phyloP scores from a whole-genome alignment of 1,284 basidiomycete species.

The Porogramme epimiltina region DNA sequence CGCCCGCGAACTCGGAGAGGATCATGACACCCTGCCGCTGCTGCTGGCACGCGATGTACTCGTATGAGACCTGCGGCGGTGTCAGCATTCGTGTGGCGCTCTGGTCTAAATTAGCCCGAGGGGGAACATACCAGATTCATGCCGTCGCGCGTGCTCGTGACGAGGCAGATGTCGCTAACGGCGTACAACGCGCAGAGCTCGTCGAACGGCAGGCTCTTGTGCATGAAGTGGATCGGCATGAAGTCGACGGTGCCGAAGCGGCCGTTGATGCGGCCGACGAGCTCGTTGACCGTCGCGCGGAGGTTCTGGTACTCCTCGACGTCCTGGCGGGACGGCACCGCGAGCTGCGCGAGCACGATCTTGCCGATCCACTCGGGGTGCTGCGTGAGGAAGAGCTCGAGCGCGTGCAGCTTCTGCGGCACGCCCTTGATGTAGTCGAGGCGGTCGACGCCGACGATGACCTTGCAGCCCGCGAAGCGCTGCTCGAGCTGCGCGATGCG shows the following conservation, averaged over 20 bases:
- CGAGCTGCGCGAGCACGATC: conserved; percentile 95
- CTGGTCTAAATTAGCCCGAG: neutral
- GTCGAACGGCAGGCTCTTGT: conserved; percentile 91
- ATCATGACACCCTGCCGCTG: conserved; percentile 95
- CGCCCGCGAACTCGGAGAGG: conserved; percentile 97
- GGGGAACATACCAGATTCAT: conserved; percentile 92
- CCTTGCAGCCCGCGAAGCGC: conserved; percentile 92
- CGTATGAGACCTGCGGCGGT: conserved; percentile 87
- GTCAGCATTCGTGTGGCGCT: neutral
- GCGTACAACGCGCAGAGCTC: conserved; percentile 97
- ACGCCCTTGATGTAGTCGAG: conserved; percentile 99
- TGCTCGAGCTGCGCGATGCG: conserved; percentile 85
- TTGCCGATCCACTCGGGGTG: conserved; percentile 99
- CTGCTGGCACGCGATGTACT: conserved; percentile 96
- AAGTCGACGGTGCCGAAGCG: conserved; percentile 98
- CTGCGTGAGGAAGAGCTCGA: conserved; percentile 95
- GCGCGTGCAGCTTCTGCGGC: conserved; percentile 95
- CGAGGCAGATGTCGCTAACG: conserved; percentile 93
- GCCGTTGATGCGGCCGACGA: conserved; percentile 97
- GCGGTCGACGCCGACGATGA: conserved; percentile 97
- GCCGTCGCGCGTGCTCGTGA: conserved; percentile 94
- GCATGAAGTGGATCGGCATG: conserved; percentile 99
- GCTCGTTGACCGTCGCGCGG: conserved; percentile 94
- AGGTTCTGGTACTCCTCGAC: conserved; percentile 99
- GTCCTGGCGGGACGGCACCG: conserved; percentile 96